phyloP scores from a whole-genome alignment of 129 eudicot species.

The Flaveria linearis region DNA sequence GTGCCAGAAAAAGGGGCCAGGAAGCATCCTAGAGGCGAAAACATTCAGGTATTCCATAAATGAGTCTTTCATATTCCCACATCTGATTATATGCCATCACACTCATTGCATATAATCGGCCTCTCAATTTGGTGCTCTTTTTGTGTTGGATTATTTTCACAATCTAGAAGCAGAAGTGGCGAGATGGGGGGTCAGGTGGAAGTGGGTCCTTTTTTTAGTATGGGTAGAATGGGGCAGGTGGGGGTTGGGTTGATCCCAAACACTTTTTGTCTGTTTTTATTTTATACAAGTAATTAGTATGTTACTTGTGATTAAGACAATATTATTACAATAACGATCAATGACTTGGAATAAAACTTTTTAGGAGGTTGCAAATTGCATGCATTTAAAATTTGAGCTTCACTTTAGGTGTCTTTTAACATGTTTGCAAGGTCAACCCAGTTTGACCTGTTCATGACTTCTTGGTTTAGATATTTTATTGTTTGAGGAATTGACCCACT shows the following conservation, averaged over 20 bases:
- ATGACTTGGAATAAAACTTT: neutral
- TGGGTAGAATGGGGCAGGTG: no score
- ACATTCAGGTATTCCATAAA: conserved; percentile 62
- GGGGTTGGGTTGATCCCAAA: neutral
- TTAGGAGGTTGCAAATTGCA: neutral
- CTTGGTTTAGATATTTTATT: neutral
- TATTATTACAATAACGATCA: neutral
- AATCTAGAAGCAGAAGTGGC: neutral
- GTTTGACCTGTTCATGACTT: neutral
- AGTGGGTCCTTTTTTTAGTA: no score
- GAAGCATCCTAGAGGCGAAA: conserved; percentile 91
- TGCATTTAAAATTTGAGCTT: neutral
- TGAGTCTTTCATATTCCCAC: conserved; percentile 8
- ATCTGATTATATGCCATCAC: neutral
- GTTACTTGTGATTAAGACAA: neutral
- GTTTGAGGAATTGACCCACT: neutral
- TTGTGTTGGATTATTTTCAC: neutral
- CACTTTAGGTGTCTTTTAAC: neutral
- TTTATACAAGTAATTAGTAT: neutral
- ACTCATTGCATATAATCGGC: neutral
- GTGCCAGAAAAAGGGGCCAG: conserved; percentile 92
- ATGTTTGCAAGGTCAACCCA: neutral
- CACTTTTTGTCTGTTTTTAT: neutral
- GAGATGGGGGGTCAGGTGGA: neutral
- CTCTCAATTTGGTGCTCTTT: neutral